Conservation (phyloP, 441 rosid genomes). For the Croton setiger region DNA sequence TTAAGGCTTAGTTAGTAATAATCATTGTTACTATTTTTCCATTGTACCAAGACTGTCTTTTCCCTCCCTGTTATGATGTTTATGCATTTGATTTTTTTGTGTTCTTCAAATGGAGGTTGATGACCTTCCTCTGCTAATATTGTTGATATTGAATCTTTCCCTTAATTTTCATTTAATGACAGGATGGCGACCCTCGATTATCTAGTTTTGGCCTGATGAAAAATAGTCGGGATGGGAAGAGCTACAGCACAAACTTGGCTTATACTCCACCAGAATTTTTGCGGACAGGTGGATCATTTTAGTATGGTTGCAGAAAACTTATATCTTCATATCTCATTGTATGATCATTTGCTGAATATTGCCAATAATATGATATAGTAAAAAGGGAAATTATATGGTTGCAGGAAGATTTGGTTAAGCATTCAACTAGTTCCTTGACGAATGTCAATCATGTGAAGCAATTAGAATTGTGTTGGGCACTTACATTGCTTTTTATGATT, state of each 20-base stretch:
- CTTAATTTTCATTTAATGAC: conserved; percentile 10
- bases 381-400: neutral
- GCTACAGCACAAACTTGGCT: conserved; percentile 95
- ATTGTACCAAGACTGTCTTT: neutral
- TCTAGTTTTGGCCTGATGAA: conserved; percentile 97
- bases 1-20: too few relatives aligned
- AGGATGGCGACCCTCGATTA: conserved; percentile 92
- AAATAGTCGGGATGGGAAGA: conserved; percentile 92
- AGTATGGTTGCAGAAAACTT: neutral
- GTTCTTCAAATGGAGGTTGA: neutral
- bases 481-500: conserved; percentile 4
- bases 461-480: conserved; percentile 9
- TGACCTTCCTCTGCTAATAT: neutral
- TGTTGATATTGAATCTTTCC: neutral
- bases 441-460: neutral
- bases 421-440: conserved; percentile 1
- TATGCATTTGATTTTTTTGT: neutral
- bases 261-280: conserved; percentile 96
- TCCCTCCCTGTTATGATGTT: neutral
- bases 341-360: neutral
- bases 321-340: neutral
- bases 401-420: neutral
- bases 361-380: neutral
- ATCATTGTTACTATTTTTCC: too few relatives aligned
- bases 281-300: conserved; percentile 56